These are phyloP conservation scores for Nigrospora oryzae DNA, from an alignment of 2,329 filamentous ascomycete genomes.

Conservation along the genomic window DNA sequence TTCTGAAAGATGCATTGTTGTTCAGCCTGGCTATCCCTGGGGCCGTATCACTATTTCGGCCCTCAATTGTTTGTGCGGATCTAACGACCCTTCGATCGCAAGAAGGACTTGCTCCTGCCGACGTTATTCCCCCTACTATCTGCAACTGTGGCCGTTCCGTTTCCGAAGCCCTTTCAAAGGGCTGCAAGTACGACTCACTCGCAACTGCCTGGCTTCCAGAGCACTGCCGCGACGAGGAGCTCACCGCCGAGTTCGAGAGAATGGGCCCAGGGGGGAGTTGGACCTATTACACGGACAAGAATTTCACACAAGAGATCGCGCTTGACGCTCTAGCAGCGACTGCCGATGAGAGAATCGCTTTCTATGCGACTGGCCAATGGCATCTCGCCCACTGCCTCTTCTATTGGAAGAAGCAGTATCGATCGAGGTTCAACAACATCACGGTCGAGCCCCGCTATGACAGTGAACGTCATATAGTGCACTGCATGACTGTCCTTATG, in stretches of 20 bases:
- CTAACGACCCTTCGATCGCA: no score
- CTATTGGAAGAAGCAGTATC: slow-evolving; percentile 2
- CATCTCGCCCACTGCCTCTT: slow-evolving; percentile 3
- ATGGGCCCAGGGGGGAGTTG: slow-evolving; percentile 1
- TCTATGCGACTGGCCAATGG: slow-evolving; percentile 1
- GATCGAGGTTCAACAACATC: background rate
- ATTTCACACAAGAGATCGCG: background rate
- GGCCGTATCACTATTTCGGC: no score
- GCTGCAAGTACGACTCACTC: slow-evolving; percentile 4
- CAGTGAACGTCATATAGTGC: background rate
- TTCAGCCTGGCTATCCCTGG: no score
- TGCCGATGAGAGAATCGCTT: background rate
- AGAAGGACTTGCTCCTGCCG: no score
- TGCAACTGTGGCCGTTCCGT: slow-evolving; percentile 4
- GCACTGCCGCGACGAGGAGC: slow-evolving; percentile 3
- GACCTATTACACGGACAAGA: slow-evolving; percentile 1
- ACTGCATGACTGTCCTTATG: no score
- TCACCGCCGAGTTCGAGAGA: slow-evolving; percentile 4
- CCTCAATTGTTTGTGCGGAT: no score
- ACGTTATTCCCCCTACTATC: no score
- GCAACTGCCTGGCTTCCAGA: slow-evolving; percentile 3
- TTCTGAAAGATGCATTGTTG: no score
- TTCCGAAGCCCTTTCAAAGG: background rate
- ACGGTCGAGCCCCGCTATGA: background rate
- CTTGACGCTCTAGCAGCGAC: background rate